Conservation (phyloP, 148 eudicot species). For the Silene uniflora region DNA sequence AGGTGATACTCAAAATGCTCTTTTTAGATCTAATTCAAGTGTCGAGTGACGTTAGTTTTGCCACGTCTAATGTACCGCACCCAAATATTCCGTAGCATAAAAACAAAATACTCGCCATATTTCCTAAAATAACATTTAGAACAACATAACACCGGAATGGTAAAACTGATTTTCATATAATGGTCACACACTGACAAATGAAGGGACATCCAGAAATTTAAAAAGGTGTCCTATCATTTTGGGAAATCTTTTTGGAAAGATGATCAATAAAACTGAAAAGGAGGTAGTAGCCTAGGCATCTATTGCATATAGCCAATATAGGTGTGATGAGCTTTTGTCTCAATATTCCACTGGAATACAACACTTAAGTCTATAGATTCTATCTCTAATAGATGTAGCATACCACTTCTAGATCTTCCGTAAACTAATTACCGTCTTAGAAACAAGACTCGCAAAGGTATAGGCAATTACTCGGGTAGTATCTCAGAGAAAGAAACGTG, state of each 20-base stretch:
- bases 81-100: too few relatives aligned
- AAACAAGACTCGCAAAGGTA: background rate
- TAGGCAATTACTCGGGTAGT: background rate
- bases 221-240: too few relatives aligned
- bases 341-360: background rate
- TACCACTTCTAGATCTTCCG: background rate
- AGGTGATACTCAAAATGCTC: too few relatives aligned
- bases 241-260: background rate
- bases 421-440: background rate
- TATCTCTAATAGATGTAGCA: background rate
- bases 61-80: too few relatives aligned
- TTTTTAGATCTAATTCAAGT: too few relatives aligned
- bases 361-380: background rate
- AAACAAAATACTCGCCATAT: too few relatives aligned
- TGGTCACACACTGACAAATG: background rate
- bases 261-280: background rate
- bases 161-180: background rate
- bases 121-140: background rate
- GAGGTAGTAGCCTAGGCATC: background rate
- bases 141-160: background rate
- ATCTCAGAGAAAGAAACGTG: conserved; percentile 5
- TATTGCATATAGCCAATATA: background rate
- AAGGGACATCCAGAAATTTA: background rate
- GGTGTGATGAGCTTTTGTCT: background rate
- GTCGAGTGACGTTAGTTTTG: too few relatives aligned